Base-by-base conservation (phyloP, 106 monocot genomes). In the Apostasia ramifera region DNA sequence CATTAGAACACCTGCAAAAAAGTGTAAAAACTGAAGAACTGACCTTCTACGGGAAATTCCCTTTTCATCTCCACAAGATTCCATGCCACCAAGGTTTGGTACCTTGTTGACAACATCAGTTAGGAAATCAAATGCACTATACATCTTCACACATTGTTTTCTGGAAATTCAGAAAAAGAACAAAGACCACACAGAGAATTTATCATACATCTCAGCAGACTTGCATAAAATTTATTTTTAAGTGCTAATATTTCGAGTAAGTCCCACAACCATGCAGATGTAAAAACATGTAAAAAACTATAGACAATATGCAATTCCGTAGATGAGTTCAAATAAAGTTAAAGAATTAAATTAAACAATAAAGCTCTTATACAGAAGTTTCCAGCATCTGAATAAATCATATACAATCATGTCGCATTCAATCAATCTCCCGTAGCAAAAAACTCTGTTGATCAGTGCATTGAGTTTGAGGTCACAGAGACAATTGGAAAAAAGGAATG, bases 141-240 rank as follows among this genome's bases (percentile, higher is more conserved):
- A 97, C 62, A 76, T 92, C 85, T 77, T 89, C 76, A 97, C 85
- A 76, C 97, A 97, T 66, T 97, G 97, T 68, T 92, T 92, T 85
- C 97, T 95, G 78, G n/a, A 80, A 71, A 66, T 26, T 47, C 4
- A 81, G 52, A 60, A 61, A 57, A 61, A 41, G 1, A 73, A 55
- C 40, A 44, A 3, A 57, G 3, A 63, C 26, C 26, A 26, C n/a
- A 14, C 12, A 57, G 57, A 14, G 57, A 57, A 12, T 57, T 57
- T 14, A 5, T 8, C 15, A 13, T 15, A 57, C n/a, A 8, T 13
- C n/a, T 8, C 3, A 15, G 15, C 4, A 3, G 7, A 57, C 4
- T 13, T 3, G 57, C 57, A 26, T 13, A 58, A 62, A 7, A 62
- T 40, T 3, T 62, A 62, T 42, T 15, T 5, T 40, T 8, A 62